Percentiles rank a stretch among this genome's conserved stretches.
Evolutionary conservation across 1,284 basidiomycete species (phyloP).

Genomic region (Athelia sp.): DNA sequence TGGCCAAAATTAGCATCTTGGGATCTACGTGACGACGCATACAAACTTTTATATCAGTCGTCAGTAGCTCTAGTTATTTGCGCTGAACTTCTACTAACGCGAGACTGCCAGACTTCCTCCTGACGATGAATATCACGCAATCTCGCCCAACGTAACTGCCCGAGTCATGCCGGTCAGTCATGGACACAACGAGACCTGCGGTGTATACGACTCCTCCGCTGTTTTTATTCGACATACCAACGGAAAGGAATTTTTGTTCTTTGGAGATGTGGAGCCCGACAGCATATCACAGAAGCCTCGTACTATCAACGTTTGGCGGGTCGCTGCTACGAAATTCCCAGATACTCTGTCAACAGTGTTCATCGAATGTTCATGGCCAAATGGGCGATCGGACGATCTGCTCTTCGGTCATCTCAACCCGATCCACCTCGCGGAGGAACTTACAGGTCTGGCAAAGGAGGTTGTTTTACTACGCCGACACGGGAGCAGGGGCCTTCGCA

Average conservation of each 20-base stretch:
- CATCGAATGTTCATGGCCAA: conserved; percentile 81
- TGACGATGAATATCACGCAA: conserved; percentile 44
- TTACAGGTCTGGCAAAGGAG: conserved; percentile 57
- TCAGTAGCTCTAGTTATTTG: conserved; percentile 28
- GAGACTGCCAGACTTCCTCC: conserved; percentile 29
- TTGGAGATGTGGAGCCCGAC: conserved; percentile 83
- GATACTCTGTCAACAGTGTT: conserved; percentile 62
- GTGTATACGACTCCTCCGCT: conserved; percentile 63
- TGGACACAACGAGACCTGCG: conserved; percentile 45
- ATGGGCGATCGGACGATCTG: conserved; percentile 50
- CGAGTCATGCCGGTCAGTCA: conserved; percentile 66
- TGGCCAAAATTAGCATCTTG: conserved; percentile 83
- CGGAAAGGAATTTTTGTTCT: conserved; percentile 69
- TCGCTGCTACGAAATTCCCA: conserved; percentile 66
- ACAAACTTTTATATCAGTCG: conserved; percentile 56
- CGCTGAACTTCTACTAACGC: conserved; percentile 3
- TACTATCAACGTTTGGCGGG: conserved; percentile 65
- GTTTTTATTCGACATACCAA: conserved; percentile 69
- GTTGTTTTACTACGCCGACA: conserved; percentile 43
- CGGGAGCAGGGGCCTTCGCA: conserved; percentile 12
- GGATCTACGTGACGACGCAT: conserved; percentile 50
- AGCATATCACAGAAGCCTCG: conserved; percentile 49
- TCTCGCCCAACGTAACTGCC: conserved; percentile 58
- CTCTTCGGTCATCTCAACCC: conserved; percentile 79
- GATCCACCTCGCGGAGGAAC: conserved; percentile 64